Conservation (phyloP, 495 filamentous ascomycete species). For the Tuber indicum region DNA sequence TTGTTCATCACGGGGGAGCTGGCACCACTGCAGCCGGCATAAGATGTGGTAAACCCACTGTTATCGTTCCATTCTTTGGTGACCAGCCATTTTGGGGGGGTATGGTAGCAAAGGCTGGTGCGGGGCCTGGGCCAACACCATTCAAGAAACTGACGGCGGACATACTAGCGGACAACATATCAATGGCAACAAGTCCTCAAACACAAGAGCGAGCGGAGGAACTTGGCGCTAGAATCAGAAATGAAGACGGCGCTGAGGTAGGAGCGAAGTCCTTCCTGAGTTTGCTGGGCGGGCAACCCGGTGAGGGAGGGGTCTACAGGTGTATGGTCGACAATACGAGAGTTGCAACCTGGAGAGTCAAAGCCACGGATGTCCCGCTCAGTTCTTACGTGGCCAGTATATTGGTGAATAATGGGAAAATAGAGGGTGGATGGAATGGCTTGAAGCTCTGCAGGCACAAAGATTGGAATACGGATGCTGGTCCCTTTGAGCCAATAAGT, state of each 20-base stretch:
- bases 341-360: conserved; percentile 62
- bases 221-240: conserved; percentile 48
- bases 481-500: conserved; percentile 65
- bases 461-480: conserved; percentile 72
- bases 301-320: conserved; percentile 45
- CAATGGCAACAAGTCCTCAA: conserved; percentile 53
- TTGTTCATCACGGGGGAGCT: conserved; percentile 62
- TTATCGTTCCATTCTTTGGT: conserved; percentile 64
- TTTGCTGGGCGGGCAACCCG: conserved; percentile 59
- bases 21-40: conserved; percentile 62
- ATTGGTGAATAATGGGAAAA: conserved; percentile 52
- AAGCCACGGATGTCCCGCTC: conserved; percentile 52
- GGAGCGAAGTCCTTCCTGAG: conserved; percentile 65
- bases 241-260: conserved; percentile 65
- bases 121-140: conserved; percentile 59
- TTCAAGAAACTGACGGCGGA: conserved; percentile 61
- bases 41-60: conserved; percentile 59
- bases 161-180: conserved; percentile 61
- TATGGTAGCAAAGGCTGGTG: conserved; percentile 61
- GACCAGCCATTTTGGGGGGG: conserved; percentile 81
- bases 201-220: conserved; percentile 51
- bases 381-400: conserved; percentile 63
- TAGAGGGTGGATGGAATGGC: conserved; percentile 60
- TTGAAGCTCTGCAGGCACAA: conserved; percentile 58
- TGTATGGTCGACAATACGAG: conserved; percentile 59